A percentile compares a stretch with the other conserved stretches of the same genome.
Conservation (phyloP, 2,329 filamentous ascomycete species). For the Fusarium pseudocircinatum region DNA sequence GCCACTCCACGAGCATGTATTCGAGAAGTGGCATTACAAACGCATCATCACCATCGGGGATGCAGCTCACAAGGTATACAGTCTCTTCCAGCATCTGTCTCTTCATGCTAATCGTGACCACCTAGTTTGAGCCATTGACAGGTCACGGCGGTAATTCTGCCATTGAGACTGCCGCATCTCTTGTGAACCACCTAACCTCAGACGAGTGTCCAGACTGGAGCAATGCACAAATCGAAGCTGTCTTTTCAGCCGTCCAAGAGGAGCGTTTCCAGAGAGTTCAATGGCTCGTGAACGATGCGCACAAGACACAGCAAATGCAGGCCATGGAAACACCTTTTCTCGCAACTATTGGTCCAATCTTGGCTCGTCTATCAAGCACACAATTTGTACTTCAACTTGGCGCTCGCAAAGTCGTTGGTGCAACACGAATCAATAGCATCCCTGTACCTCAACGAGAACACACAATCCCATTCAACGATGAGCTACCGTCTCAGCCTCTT, state of each 20-base stretch:
- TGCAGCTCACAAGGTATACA: constrained; percentile 6
- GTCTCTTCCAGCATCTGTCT: rapidly evolving
- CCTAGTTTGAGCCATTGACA: neutral
- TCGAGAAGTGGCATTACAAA: constrained; percentile 7
- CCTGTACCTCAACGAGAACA: neutral
- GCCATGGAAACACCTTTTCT: neutral
- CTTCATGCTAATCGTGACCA: rapidly evolving
- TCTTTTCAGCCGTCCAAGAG: neutral
- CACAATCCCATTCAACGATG: neutral
- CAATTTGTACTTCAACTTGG: rapidly evolving
- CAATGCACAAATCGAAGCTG: neutral
- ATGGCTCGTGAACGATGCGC: neutral
- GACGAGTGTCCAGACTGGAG: neutral
- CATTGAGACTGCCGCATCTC: neutral
- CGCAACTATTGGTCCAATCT: neutral
- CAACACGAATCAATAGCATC: neutral
- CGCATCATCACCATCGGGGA: constrained; percentile 2
- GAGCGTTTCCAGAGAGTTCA: neutral
- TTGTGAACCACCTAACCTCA: neutral
- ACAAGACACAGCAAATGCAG: neutral
- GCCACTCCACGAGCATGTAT: constrained; percentile 2
- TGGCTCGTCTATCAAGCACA: neutral
- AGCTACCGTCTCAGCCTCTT: neutral
- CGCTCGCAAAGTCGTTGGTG: neutral
- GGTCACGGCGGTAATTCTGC: neutral